These are phyloP conservation scores for Cercospora zeina DNA, from an alignment of 2,329 filamentous ascomycete genomes.

Conservation along the genomic window DNA sequence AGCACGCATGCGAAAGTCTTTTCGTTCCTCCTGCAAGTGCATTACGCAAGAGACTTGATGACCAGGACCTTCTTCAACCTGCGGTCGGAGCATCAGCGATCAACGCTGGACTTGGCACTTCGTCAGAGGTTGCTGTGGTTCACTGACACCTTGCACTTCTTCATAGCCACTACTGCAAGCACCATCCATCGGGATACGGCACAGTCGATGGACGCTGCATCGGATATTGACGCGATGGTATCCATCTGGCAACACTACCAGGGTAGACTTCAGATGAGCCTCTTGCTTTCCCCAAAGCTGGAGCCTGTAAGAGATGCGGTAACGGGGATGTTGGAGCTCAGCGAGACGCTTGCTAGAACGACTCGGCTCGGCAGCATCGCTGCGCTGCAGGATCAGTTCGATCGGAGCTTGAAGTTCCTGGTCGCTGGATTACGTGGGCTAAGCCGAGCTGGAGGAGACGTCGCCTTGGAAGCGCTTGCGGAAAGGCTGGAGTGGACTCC, in stretches of 20 bases:
- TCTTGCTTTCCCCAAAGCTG: constrained; percentile 68
- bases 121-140: constrained; percentile 72
- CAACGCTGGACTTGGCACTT: constrained; percentile 52
- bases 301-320: constrained; percentile 70
- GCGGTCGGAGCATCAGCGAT: constrained; percentile 14
- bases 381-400: constrained; percentile 62
- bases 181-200: constrained; percentile 60
- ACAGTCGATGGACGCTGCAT: constrained; percentile 58
- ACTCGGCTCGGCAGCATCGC: constrained; percentile 53
- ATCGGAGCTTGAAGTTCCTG: constrained; percentile 68
- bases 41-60: constrained; percentile 68
- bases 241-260: constrained; percentile 65
- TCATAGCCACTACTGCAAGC: constrained; percentile 70
- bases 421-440: constrained; percentile 71
- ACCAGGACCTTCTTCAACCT: constrained; percentile 51
- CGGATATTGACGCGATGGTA: constrained; percentile 81
- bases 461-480: constrained; percentile 75
- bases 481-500: constrained; percentile 65
- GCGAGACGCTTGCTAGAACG: constrained; percentile 48
- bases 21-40: constrained; percentile 74
- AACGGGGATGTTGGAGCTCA: constrained; percentile 73
- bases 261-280: constrained; percentile 63
- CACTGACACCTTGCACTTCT: constrained; percentile 69
- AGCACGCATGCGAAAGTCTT: constrained; percentile 70
- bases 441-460: constrained; percentile 70